phyloP scores from a whole-genome alignment of 164 flowering plant species.

The Sextonia rubra region DNA sequence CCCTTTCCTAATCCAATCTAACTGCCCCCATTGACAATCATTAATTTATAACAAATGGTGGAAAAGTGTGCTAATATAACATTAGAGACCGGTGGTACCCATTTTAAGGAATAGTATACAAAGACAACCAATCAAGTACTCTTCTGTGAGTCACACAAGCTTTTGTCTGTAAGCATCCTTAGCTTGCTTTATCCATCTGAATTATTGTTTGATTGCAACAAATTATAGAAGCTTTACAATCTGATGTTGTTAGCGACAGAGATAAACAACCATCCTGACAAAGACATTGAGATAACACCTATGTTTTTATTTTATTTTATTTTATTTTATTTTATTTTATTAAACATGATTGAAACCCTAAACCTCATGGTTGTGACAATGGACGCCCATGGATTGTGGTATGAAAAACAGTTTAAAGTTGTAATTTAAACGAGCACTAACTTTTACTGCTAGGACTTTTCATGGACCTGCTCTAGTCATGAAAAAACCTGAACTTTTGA shows the following conservation, averaged over 20 bases:
- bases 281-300: neutral
- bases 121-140: neutral
- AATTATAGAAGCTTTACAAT: neutral
- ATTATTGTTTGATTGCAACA: neutral
- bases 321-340: too few relatives aligned
- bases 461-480: too few relatives aligned
- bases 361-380: too few relatives aligned
- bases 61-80: neutral
- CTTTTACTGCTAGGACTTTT: too few relatives aligned
- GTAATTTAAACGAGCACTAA: too few relatives aligned
- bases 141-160: neutral
- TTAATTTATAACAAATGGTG: slow-evolving; percentile 1
- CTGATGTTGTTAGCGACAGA: neutral
- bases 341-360: too few relatives aligned
- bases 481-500: too few relatives aligned
- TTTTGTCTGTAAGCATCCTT: slow-evolving; percentile 1
- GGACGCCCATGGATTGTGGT: too few relatives aligned
- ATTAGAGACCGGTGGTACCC: neutral
- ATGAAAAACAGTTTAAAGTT: too few relatives aligned
- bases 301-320: too few relatives aligned
- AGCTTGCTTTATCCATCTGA: neutral
- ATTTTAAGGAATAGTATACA: neutral
- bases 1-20: neutral
- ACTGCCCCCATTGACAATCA: neutral
- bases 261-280: neutral